These are phyloP conservation scores for Phytophthora capsici DNA, from an alignment of 352 stramenopile genomes.

Conservation along the genomic window DNA sequence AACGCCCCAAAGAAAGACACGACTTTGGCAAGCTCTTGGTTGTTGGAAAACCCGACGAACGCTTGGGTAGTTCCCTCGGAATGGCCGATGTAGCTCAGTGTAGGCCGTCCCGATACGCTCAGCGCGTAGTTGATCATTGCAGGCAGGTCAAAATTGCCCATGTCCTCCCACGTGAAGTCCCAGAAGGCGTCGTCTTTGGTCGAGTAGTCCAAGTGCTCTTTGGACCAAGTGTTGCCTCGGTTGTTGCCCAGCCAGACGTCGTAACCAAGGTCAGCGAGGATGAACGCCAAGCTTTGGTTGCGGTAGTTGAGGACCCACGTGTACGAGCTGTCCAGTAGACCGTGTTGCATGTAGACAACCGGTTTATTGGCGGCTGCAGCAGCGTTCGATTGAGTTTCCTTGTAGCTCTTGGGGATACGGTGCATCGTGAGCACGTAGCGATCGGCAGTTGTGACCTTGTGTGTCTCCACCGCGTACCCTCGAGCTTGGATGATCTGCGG, in stretches of 20 bases:
- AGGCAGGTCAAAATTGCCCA: constrained; percentile 56
- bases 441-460: constrained; percentile 55
- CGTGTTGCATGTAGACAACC: constrained; percentile 55
- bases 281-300: constrained; percentile 55
- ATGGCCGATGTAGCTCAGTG: constrained; percentile 47
- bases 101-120: constrained; percentile 29
- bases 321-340: constrained; percentile 59
- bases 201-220: constrained; percentile 46
- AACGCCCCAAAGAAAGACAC: constrained; percentile 62
- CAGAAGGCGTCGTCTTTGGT: constrained; percentile 46
- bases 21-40: constrained; percentile 57
- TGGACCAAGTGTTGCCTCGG: constrained; percentile 58
- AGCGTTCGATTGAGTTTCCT: constrained; percentile 35
- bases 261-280: constrained; percentile 57
- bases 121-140: constrained; percentile 55
- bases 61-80: constrained; percentile 61
- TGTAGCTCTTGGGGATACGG: constrained; percentile 51
- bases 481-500: constrained; percentile 44
- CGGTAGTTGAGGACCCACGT: constrained; percentile 59
- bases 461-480: constrained; percentile 54
- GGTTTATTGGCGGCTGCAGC: constrained; percentile 43
- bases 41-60: constrained; percentile 52
- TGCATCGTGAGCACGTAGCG: constrained; percentile 69
- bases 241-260: constrained; percentile 77
- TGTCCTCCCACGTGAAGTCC: constrained; percentile 64